These are phyloP conservation scores for Saposhnikovia divaricata DNA, from an alignment of 129 eudicot species.

Conservation along the genomic window DNA sequence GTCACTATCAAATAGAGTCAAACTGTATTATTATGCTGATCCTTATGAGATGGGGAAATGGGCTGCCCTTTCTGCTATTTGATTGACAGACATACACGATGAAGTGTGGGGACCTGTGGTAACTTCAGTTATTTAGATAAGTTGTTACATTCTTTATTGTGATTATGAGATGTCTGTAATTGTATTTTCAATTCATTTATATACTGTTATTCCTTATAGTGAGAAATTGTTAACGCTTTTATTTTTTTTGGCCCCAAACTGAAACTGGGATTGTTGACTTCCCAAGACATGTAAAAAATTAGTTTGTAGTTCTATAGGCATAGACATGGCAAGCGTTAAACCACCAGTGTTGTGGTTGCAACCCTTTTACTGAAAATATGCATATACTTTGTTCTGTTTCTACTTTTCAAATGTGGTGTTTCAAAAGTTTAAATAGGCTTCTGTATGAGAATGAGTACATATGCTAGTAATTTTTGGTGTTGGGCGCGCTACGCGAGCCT, in stretches of 20 bases:
- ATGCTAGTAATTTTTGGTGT: background rate
- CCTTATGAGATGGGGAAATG: slow-evolving; percentile 92
- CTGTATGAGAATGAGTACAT: background rate
- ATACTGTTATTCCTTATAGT: background rate
- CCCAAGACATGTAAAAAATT: background rate
- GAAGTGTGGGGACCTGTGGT: slow-evolving; percentile 2
- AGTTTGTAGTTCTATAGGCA: background rate
- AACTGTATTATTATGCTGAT: slow-evolving; percentile 74
- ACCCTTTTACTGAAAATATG: background rate
- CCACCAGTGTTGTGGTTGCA: background rate
- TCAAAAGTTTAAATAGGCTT: background rate
- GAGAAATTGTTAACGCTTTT: background rate
- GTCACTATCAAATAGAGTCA: slow-evolving; percentile 60
- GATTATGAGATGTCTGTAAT: background rate
- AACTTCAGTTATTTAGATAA: slow-evolving; percentile 7
- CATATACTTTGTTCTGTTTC: background rate
- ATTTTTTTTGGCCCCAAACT: background rate
- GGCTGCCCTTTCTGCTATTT: slow-evolving; percentile 79
- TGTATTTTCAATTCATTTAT: background rate
- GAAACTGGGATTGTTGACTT: background rate
- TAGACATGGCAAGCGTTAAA: background rate
- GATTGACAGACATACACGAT: slow-evolving; percentile 7
- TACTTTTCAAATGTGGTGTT: background rate
- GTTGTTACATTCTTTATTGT: slow-evolving; percentile 7
- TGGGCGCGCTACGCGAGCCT: no score